Conservation (phyloP, 352 stramenopile species). For the Globisporangium paddicum region DNA sequence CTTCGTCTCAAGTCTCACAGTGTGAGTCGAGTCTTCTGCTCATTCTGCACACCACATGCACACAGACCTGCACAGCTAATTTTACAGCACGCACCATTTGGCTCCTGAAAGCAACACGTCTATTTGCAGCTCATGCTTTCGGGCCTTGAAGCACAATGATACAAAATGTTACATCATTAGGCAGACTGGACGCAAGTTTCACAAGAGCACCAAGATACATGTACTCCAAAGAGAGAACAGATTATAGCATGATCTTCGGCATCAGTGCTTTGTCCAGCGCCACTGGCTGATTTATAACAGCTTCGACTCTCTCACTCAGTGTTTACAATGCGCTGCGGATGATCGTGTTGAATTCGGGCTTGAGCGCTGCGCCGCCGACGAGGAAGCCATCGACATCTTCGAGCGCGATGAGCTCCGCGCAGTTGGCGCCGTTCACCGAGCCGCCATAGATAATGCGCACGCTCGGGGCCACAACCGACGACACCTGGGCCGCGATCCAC, state of each 20-base stretch:
- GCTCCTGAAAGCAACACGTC: background rate
- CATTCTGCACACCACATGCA: background rate
- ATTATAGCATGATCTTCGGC: background rate
- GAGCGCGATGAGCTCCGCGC: slow-evolving; percentile 82
- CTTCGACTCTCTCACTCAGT: background rate
- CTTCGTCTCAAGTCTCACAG: background rate
- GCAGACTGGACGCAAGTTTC: background rate
- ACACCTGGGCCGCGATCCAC: slow-evolving; percentile 76
- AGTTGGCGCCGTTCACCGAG: slow-evolving; percentile 92
- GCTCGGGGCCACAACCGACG: slow-evolving; percentile 48
- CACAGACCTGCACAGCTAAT: background rate
- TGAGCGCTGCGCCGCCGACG: slow-evolving; percentile 92
- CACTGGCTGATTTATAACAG: background rate
- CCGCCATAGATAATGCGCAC: slow-evolving; percentile 91
- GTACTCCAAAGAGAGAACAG: too few species aligned
- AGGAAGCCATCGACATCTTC: slow-evolving; percentile 92
- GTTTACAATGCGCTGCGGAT: slow-evolving; percentile 56
- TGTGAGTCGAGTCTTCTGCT: background rate
- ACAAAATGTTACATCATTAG: background rate
- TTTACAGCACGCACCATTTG: background rate
- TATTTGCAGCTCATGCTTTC: slow-evolving; percentile 5
- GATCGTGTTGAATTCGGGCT: slow-evolving; percentile 90
- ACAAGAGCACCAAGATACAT: background rate
- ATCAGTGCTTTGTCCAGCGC: background rate
- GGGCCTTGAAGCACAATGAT: background rate